phyloP scores from a whole-genome alignment of 805 yeast species.

The Henningerozyma blattae region DNA sequence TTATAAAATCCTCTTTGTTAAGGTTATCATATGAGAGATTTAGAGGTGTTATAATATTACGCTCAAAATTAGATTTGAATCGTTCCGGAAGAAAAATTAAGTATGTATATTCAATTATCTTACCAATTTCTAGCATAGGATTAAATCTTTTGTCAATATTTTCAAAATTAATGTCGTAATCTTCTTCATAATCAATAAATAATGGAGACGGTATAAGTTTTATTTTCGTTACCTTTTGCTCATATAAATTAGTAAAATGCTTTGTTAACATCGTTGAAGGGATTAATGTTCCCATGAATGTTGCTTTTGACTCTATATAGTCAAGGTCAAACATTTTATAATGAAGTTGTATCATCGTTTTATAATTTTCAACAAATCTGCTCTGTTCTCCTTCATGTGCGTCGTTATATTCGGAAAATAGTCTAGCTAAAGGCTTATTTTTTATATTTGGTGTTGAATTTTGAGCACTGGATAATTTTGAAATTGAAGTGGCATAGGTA shows the following conservation, averaged over 20 bases:
- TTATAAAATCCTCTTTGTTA: conserved; percentile 21
- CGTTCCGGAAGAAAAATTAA: conserved; percentile 15
- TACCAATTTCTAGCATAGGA: conserved; percentile 25
- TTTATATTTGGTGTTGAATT: no score
- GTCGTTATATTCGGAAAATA: no score
- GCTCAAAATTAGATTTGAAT: conserved; percentile 4
- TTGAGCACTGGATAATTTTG: no score
- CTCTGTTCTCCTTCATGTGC: no score
- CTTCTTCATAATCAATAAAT: conserved; percentile 15
- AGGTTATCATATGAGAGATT: conserved; percentile 16
- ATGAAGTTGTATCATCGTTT: conserved; percentile 4
- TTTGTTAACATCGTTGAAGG: conserved; percentile 8
- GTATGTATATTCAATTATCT: conserved; percentile 17
- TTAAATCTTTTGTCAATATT: conserved; percentile 9
- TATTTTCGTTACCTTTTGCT: conserved; percentile 2
- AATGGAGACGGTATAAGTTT: conserved; percentile 11
- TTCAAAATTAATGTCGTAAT: conserved; percentile 14
- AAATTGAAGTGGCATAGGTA: no score
- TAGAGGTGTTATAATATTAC: conserved; percentile 9
- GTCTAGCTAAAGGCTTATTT: no score
- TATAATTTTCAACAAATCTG: no score
- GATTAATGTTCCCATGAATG: conserved; percentile 4
- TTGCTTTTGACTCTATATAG: conserved; percentile 1
- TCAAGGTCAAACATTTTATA: conserved; percentile 14
- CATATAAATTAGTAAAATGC: conserved; percentile 4